phyloP scores from a whole-genome alignment of 2,329 filamentous ascomycete species.

The Pochonia chlamydosporia region DNA sequence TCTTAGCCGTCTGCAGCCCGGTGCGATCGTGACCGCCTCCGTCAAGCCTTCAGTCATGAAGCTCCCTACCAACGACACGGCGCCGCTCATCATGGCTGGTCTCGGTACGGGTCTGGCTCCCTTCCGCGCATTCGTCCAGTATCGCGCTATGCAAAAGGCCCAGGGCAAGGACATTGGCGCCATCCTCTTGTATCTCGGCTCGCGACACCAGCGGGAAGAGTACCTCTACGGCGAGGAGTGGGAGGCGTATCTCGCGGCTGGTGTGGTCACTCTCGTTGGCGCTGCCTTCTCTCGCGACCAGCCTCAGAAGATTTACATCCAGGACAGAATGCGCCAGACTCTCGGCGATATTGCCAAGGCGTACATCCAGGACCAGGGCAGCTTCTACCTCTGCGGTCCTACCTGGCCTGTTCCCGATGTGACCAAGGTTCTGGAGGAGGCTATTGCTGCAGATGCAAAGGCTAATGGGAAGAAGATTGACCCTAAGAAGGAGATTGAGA shows the following conservation, averaged over 20 bases:
- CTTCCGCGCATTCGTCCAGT: slow-evolving; percentile 98
- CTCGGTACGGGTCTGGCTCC: slow-evolving; percentile 96
- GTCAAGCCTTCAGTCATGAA: slow-evolving; percentile 99
- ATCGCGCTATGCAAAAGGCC: slow-evolving; percentile 96
- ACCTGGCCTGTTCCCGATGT: slow-evolving; percentile 99
- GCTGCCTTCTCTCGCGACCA: slow-evolving; percentile 95
- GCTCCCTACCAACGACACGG: slow-evolving; percentile 78
- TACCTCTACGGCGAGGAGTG: slow-evolving; percentile 99
- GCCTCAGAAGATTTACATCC: slow-evolving; percentile 98
- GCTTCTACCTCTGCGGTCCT: slow-evolving; percentile 95
- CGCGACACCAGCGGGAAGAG: slow-evolving; percentile 94
- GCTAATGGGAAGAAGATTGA: slow-evolving; percentile 73
- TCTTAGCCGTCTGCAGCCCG: slow-evolving; percentile 69
- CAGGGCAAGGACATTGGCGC: slow-evolving; percentile 91
- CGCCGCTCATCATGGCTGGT: slow-evolving; percentile 97
- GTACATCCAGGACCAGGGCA: slow-evolving; percentile 81
- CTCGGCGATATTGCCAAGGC: slow-evolving; percentile 76
- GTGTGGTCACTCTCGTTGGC: slow-evolving; percentile 89
- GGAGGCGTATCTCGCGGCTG: slow-evolving; percentile 95
- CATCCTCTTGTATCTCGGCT: slow-evolving; percentile 93
- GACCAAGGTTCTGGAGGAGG: slow-evolving; percentile 88
- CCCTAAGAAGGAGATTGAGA: slow-evolving; percentile 86
- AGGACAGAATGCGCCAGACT: slow-evolving; percentile 93
- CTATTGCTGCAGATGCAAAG: slow-evolving; percentile 71
- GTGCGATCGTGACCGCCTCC: slow-evolving; percentile 77